A percentile compares a stretch with the other conserved stretches of the same genome.
These are phyloP conservation scores for Dicorynia guianensis DNA, from an alignment of 306 rosid genomes.

Conservation along the genomic window DNA sequence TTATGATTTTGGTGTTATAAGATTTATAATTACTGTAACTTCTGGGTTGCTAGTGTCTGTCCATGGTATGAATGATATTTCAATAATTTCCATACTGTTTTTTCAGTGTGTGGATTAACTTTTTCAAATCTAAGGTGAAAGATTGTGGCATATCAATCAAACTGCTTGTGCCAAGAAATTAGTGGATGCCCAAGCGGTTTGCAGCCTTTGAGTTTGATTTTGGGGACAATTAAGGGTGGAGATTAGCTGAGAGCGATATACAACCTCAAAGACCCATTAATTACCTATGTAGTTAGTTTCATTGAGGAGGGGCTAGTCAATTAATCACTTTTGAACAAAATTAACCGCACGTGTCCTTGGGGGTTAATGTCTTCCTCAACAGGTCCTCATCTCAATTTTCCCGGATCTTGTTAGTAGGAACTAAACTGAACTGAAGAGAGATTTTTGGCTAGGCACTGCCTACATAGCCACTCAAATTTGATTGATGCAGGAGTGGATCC, in stretches of 20 bases:
- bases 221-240: not conserved
- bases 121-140: not conserved
- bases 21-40: not conserved
- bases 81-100: not conserved
- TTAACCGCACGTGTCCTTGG: too few relatives aligned
- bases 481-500: too few relatives aligned
- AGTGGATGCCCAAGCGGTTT: constrained; percentile 4
- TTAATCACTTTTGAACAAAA: too few relatives aligned
- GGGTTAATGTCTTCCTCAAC: too few relatives aligned
- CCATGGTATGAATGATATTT: not conserved
- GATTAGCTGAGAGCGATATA: too few relatives aligned
- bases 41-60: constrained; percentile 1
- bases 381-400: too few relatives aligned
- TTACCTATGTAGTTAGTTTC: too few relatives aligned
- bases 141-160: constrained; percentile 5
- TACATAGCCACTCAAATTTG: too few relatives aligned
- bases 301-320: too few relatives aligned
- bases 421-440: not conserved
- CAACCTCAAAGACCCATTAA: too few relatives aligned
- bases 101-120: not conserved
- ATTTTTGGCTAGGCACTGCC: too few relatives aligned
- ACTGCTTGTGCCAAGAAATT: not conserved
- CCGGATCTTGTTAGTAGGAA: not conserved
- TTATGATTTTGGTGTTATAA: not conserved
- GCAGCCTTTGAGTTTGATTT: constrained; percentile 15